A percentile compares a stretch with the other conserved stretches of the same genome.
phyloP scores from a whole-genome alignment of 2,329 filamentous ascomycete genomes.

The Apiospora arundinis region DNA sequence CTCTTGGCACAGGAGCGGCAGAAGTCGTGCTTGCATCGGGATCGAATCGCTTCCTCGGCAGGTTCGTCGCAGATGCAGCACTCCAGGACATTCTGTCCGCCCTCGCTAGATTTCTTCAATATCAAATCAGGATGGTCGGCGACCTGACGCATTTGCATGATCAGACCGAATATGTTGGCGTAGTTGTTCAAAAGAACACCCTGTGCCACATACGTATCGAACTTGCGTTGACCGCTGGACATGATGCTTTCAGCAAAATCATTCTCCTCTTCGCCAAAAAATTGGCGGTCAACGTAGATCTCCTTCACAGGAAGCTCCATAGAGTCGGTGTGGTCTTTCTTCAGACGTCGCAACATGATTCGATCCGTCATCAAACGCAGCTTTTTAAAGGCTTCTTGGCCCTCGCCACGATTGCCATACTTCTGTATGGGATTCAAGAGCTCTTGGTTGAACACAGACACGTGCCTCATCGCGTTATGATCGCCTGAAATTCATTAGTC shows the following conservation, averaged over 20 bases:
- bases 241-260: conserved; percentile 97
- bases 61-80: conserved; percentile 97
- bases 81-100: conserved; percentile 87
- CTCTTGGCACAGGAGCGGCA: conserved; percentile 81
- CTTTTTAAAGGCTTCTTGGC: conserved; percentile 77
- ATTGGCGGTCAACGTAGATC: conserved; percentile 89
- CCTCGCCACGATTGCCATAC: conserved; percentile 65
- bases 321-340: conserved; percentile 89
- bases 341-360: conserved; percentile 95
- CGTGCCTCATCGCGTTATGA: conserved; percentile 52
- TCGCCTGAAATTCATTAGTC: conserved; percentile 22
- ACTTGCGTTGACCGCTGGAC: conserved; percentile 85
- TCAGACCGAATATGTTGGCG: conserved; percentile 97
- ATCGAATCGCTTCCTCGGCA: conserved; percentile 92
- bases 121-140: conserved; percentile 96
- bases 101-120: conserved; percentile 83
- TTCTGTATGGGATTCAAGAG: conserved; percentile 82
- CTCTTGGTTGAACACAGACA: conserved; percentile 93
- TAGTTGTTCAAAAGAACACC: conserved; percentile 97
- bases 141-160: conserved; percentile 99
- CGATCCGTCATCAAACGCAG: conserved; percentile 87
- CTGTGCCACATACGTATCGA: conserved; percentile 93
- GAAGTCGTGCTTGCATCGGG: conserved; percentile 91
- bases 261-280: conserved; percentile 94
- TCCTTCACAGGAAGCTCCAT: conserved; percentile 98